Percentiles rank a stretch among this genome's conserved stretches.
These are phyloP conservation scores for Tilletia caries DNA, from an alignment of 1,284 basidiomycete species.

Conservation along the genomic window DNA sequence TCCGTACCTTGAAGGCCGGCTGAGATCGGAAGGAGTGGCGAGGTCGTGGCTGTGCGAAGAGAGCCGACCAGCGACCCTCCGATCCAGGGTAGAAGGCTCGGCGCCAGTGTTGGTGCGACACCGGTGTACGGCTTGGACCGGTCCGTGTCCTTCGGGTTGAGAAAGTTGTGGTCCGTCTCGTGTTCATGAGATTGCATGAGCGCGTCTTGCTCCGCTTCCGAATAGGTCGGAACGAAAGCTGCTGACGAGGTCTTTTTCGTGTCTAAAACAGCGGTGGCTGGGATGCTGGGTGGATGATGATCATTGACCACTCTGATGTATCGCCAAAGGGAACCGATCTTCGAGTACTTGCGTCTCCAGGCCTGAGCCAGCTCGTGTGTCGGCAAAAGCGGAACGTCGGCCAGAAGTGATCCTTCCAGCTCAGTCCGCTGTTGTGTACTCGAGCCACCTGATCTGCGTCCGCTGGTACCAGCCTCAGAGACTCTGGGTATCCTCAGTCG, in stretches of 20 bases:
- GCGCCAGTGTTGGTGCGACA: slow-evolving; percentile 77
- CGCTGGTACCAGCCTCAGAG: too few species aligned
- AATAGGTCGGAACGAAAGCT: slow-evolving; percentile 59
- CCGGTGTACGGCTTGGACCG: slow-evolving; percentile 55
- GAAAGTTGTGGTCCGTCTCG: slow-evolving; percentile 72
- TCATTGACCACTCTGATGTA: slow-evolving; percentile 16
- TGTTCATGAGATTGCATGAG: slow-evolving; percentile 68
- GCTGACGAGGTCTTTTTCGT: too few species aligned
- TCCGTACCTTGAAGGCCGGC: too few species aligned
- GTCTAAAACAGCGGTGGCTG: not conserved
- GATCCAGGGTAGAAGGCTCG: slow-evolving; percentile 80
- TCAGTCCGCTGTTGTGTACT: not conserved
- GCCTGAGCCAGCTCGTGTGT: slow-evolving; percentile 1
- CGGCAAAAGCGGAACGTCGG: slow-evolving; percentile 20
- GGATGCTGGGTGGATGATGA: slow-evolving; percentile 14
- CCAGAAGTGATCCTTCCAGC: not conserved
- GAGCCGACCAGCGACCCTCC: slow-evolving; percentile 80
- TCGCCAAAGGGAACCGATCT: slow-evolving; percentile 4
- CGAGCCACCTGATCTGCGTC: too few species aligned
- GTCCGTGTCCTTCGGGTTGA: not conserved
- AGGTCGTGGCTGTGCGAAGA: not conserved
- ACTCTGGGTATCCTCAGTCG: too few species aligned
- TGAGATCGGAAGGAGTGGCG: not conserved
- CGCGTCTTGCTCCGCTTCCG: slow-evolving; percentile 70
- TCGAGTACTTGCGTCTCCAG: not conserved